Evolutionary conservation across 2,329 filamentous ascomycete genomes (phyloP), one percentile per base, ranked within the genome.

Genomic region (Apiospora marii): DNA sequence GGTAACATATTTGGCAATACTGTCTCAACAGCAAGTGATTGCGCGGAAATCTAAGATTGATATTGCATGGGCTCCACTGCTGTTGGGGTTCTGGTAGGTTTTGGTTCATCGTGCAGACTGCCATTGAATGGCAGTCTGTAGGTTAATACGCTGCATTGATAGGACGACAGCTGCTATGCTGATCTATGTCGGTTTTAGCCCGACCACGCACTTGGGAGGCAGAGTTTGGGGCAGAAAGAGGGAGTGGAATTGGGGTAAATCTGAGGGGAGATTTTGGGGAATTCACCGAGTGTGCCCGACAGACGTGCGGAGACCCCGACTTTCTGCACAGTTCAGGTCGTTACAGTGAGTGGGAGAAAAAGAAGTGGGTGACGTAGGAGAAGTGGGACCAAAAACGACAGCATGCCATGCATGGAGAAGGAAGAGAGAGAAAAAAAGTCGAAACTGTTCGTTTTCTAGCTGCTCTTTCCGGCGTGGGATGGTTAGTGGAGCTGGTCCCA

Each of bases 251-350:
- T 41, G 37, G 37, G 37, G 37, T 41, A 41, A 41, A 61, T 61
- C 14, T 58, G 53, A 61, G 53, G 53, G 53, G 53, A 61, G 53
- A 61, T 64, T 64, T 64, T 64, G 58, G 58, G 58, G 58, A 64
- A 64, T 64, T 64, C 19, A 64, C 58, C 58, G 58, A 64, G 58
- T 64, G 19, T 41, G 58, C 30, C 58, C 34, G 53, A 58, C 48
- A 49, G 22, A 8, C 48, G 27, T 58, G 51, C 51, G 51, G 51
- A 58, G 51, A 34, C 49, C 49, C 49, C 49, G 49, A 51, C 19
- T 30, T 53, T 49, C n/a, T 49, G 48, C 43, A 44, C 43, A 44
- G 46, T 49, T 49, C 46, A 49, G 46, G 46, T n/a, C 7, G 46
- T 49, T 49, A 19, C 44, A 48, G 44, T 22, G 14, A 19, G 16